Conservation (phyloP, 2,329 filamentous ascomycete genomes). For the Penicillium thymicola region DNA sequence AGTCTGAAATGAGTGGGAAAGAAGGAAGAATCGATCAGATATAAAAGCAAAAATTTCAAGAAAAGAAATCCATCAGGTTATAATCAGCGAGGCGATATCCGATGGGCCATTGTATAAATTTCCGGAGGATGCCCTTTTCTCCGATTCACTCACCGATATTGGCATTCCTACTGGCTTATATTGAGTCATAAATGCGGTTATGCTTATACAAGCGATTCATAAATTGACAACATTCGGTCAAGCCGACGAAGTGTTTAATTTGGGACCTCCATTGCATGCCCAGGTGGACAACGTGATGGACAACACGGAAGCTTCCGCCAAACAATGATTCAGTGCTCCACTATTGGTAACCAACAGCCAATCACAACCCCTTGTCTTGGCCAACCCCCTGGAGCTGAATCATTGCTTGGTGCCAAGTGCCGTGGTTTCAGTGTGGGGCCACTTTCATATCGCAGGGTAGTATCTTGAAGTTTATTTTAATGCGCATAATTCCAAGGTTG, state of each 20-base stretch:
- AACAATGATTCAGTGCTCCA: constrained; percentile 2
- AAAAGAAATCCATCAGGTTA: not conserved
- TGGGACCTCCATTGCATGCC: not conserved
- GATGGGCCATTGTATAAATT: not conserved
- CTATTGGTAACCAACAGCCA: accelerated
- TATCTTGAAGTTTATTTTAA: not conserved
- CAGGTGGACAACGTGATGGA: not conserved
- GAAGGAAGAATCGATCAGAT: not conserved
- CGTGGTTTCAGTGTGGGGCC: not conserved
- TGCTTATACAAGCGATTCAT: not conserved
- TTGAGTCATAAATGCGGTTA: not conserved
- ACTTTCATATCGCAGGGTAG: not conserved
- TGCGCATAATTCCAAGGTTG: not conserved
- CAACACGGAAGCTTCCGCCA: not conserved
- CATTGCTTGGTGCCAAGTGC: not conserved
- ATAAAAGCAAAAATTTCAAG: not conserved
- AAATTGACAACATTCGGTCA: not conserved
- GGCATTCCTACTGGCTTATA: not conserved
- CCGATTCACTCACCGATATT: not conserved
- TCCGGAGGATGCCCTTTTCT: not conserved
- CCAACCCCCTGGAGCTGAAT: not conserved
- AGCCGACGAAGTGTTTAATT: not conserved
- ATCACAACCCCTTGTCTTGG: accelerated
- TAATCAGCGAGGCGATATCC: not conserved
- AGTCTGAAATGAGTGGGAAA: not conserved